A percentile compares a stretch with the other conserved stretches of the same genome.
phyloP scores from a whole-genome alignment of 164 flowering plant species.

The Magnolia changhungtana region DNA sequence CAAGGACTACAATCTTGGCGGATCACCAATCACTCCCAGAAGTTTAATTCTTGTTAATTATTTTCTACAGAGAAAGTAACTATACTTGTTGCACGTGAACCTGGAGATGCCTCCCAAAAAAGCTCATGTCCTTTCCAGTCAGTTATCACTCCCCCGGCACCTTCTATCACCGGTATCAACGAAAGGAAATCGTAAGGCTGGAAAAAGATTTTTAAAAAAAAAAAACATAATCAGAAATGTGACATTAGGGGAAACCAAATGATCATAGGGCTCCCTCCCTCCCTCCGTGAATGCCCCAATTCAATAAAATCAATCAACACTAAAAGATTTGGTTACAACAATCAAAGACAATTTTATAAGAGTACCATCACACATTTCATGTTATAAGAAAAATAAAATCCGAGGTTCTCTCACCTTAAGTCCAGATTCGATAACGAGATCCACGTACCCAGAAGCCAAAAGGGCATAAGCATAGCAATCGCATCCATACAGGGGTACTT shows the following conservation, averaged over 20 bases:
- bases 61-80: neutral
- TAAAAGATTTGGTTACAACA: too few relatives aligned
- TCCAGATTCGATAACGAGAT: slow-evolving; percentile 93
- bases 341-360: too few relatives aligned
- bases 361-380: neutral
- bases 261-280: too few relatives aligned
- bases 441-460: slow-evolving; percentile 89
- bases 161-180: slow-evolving; percentile 85
- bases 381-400: neutral
- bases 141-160: slow-evolving; percentile 89
- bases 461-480: slow-evolving; percentile 99
- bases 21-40: neutral
- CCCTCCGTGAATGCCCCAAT: too few relatives aligned
- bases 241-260: too few relatives aligned
- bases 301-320: too few relatives aligned
- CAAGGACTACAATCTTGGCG: neutral
- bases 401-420: slow-evolving; percentile 55
- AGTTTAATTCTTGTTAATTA: too few relatives aligned
- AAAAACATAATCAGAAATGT: too few relatives aligned
- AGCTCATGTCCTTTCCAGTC: slow-evolving; percentile 86
- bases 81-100: slow-evolving; percentile 63
- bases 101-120: slow-evolving; percentile 76
- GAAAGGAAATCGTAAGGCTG: slow-evolving; percentile 98
- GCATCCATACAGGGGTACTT: slow-evolving; percentile 93
- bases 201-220: neutral